Percentiles rank a stretch among this genome's conserved stretches.
Conservation (phyloP, 495 filamentous ascomycete genomes). For the Penicillium taxi region DNA sequence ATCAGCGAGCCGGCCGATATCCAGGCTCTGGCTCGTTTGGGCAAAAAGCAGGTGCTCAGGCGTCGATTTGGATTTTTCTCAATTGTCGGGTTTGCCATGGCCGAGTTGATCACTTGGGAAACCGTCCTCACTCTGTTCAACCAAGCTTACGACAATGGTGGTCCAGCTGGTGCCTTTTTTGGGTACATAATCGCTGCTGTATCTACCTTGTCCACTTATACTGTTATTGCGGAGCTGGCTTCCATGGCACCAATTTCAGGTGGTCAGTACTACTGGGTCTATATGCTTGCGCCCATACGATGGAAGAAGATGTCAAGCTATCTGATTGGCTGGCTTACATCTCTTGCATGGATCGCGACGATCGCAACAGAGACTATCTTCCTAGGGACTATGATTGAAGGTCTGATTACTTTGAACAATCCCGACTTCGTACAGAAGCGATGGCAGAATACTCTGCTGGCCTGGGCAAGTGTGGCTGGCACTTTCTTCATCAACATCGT, state of each 20-base stretch:
- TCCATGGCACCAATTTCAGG: constrained; percentile 39
- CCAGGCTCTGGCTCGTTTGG: constrained; percentile 25
- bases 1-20: constrained; percentile 12
- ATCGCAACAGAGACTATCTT: constrained; percentile 29
- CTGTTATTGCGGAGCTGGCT: constrained; percentile 39
- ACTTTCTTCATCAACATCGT: constrained; percentile 38
- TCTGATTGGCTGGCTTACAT: constrained; percentile 34
- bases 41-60: constrained; percentile 33
- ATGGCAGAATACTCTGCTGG: constrained; percentile 46
- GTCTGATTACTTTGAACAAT: constrained; percentile 34
- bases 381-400: constrained; percentile 36
- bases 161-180: constrained; percentile 41
- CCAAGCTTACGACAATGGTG: constrained; percentile 30
- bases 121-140: constrained; percentile 24
- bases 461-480: constrained; percentile 31
- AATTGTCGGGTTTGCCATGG: constrained; percentile 32
- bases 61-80: constrained; percentile 33
- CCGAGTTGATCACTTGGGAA: constrained; percentile 33
- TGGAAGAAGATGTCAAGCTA: constrained; percentile 30
- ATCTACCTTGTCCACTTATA: constrained; percentile 37
- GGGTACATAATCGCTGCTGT: constrained; percentile 43
- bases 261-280: constrained; percentile 40
- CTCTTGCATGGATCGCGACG: constrained; percentile 28
- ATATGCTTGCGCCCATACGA: constrained; percentile 27
- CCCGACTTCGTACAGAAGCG: constrained; percentile 27